phyloP scores from a whole-genome alignment of 768 basidiomycete genomes.

The Kondoa subrosea region DNA sequence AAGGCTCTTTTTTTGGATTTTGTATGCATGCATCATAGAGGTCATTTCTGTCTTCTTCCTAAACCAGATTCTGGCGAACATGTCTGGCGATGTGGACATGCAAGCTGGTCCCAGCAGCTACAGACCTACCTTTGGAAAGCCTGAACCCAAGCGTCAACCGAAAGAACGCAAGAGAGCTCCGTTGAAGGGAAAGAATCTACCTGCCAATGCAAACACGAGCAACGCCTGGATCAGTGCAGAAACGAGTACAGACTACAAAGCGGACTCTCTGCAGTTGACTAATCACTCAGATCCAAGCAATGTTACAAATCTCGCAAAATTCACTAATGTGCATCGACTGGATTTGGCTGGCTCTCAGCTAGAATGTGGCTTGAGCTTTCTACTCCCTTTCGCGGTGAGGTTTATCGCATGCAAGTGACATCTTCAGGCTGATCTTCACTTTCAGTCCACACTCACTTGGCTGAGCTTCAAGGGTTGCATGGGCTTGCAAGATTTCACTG shows the following conservation, averaged over 20 bases:
- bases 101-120: too few species aligned
- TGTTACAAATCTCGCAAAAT: neutral
- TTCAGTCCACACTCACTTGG: neutral
- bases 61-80: too few species aligned
- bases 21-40: too few species aligned
- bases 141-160: too few species aligned
- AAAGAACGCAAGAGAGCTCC: neutral
- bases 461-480: neutral
- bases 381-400: neutral
- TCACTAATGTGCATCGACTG: neutral
- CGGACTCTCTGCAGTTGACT: neutral
- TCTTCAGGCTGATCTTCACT: too few species aligned
- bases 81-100: too few species aligned
- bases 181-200: neutral
- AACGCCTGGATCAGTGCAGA: neutral
- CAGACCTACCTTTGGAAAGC: too few species aligned
- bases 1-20: too few species aligned
- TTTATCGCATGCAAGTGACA: too few species aligned
- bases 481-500: neutral
- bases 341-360: neutral
- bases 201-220: neutral
- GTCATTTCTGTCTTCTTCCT: too few species aligned
- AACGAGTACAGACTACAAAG: neutral
- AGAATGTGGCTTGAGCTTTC: neutral
- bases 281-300: neutral